Percentiles rank a stretch among this genome's conserved stretches.
Conservation (phyloP, 2,329 filamentous ascomycete genomes). For the Coniella vitis region DNA sequence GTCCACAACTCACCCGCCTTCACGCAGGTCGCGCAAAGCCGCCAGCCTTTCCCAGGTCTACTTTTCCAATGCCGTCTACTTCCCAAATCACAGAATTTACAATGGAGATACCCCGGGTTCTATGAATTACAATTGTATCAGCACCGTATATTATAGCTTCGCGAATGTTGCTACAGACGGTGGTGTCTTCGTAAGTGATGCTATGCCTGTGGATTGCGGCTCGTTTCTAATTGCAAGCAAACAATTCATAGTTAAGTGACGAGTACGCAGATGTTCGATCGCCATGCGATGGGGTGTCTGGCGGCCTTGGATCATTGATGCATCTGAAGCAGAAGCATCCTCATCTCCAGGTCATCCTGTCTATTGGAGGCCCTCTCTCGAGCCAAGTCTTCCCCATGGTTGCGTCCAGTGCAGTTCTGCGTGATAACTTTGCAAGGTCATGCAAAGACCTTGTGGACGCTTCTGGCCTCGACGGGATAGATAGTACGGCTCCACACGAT, state of each 20-base stretch:
- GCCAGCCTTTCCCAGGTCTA: slow-evolving; percentile 43
- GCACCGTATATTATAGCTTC: slow-evolving; percentile 78
- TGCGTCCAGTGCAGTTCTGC: slow-evolving; percentile 50
- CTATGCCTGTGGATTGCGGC: slow-evolving; percentile 1
- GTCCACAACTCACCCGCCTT: slow-evolving; percentile 29
- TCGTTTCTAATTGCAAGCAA: neutral
- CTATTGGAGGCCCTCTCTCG: slow-evolving; percentile 63
- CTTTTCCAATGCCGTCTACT: slow-evolving; percentile 73
- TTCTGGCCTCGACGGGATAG: slow-evolving; percentile 67
- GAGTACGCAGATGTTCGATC: slow-evolving; percentile 70
- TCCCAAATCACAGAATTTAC: slow-evolving; percentile 73
- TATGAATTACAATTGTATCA: slow-evolving; percentile 69
- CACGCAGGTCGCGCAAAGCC: slow-evolving; percentile 39
- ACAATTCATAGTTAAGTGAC: slow-evolving; percentile 62
- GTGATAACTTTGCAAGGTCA: slow-evolving; percentile 65
- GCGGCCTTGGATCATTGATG: slow-evolving; percentile 67
- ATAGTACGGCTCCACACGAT: slow-evolving; percentile 47
- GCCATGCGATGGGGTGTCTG: slow-evolving; percentile 63
- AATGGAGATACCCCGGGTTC: slow-evolving; percentile 65
- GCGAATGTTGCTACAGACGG: slow-evolving; percentile 67
- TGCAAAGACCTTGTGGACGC: slow-evolving; percentile 61
- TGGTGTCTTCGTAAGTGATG: slow-evolving; percentile 60
- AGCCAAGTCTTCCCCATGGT: slow-evolving; percentile 62
- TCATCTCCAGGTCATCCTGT: slow-evolving; percentile 68
- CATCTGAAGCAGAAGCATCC: slow-evolving; percentile 64